phyloP scores from a whole-genome alignment of 2,329 filamentous ascomycete species.

The Rutstroemia sydowiana region DNA sequence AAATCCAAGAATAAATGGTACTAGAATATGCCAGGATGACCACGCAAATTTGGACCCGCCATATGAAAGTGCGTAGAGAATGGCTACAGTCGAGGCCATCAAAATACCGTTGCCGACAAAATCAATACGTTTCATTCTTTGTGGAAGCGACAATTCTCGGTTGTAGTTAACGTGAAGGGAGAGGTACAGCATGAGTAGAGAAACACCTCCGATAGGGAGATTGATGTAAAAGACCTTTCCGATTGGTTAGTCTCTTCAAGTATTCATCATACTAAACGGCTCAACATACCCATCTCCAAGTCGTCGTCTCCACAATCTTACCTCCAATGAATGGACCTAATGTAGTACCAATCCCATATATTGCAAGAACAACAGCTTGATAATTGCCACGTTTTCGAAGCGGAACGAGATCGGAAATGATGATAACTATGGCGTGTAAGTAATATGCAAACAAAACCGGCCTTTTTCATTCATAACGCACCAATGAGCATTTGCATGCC shows the following conservation, averaged over 20 bases:
- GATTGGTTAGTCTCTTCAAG: no score
- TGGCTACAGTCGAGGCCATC: constrained; percentile 43
- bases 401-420: constrained; percentile 44
- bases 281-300: constrained; percentile 35
- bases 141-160: constrained; percentile 1
- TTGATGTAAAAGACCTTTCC: constrained; percentile 17
- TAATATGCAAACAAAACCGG: no score
- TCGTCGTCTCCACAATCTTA: constrained; percentile 32
- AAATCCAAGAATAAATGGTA: constrained; percentile 30
- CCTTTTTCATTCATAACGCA: no score
- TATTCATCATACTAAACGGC: no score
- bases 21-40: constrained; percentile 9
- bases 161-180: constrained; percentile 13
- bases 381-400: constrained; percentile 40
- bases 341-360: constrained; percentile 36
- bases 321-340: constrained; percentile 36
- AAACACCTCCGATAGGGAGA: constrained; percentile 14
- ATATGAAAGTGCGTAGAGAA: constrained; percentile 52
- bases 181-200: constrained; percentile 4
- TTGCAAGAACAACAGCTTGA: constrained; percentile 32
- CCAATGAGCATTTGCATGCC: constrained; percentile 33
- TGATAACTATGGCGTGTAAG: constrained; percentile 40
- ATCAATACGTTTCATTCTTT: constrained; percentile 46
- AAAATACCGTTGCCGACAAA: constrained; percentile 56
- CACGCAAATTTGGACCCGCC: constrained; percentile 38